These are phyloP conservation scores for Trichocladium uniseriatum DNA, from an alignment of 495 filamentous ascomycete genomes.

Conservation along the genomic window DNA sequence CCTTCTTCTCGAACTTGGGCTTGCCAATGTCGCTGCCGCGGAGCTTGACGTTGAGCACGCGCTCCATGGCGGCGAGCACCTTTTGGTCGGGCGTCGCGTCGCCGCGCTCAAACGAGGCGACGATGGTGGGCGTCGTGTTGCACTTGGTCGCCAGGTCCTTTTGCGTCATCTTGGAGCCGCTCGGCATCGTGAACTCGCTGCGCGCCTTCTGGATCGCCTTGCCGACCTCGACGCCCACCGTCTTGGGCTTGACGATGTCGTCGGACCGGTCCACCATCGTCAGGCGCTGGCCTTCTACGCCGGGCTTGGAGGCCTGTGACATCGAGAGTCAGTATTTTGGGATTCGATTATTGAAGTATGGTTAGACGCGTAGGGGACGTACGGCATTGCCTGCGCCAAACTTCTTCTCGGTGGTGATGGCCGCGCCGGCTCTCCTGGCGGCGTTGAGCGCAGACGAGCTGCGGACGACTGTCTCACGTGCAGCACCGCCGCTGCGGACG, in stretches of 20 bases:
- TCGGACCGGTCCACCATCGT: conserved; percentile 98
- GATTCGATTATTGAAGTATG: too few species aligned
- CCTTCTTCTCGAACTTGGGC: conserved; percentile 67
- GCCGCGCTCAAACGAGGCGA: conserved; percentile 82
- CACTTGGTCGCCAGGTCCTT: conserved; percentile 92
- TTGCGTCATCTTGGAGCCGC: conserved; percentile 74
- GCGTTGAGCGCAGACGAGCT: conserved; percentile 85
- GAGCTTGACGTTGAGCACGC: conserved; percentile 76
- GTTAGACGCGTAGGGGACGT: conserved; percentile 37
- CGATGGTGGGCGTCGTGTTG: conserved; percentile 70
- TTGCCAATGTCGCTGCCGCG: conserved; percentile 66
- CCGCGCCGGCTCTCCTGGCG: conserved; percentile 65
- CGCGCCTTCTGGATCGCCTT: conserved; percentile 70
- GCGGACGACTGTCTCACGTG: conserved; percentile 78
- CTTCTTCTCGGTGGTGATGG: conserved; percentile 91
- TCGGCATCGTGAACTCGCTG: conserved; percentile 46
- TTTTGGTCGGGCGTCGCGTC: conserved; percentile 77
- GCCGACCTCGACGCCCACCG: conserved; percentile 69
- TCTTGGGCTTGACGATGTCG: conserved; percentile 95
- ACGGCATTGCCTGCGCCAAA: conserved; percentile 66
- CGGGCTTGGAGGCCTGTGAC: conserved; percentile 48
- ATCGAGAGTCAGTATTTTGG: background rate
- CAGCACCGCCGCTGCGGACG: conserved; percentile 47
- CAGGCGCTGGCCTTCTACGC: conserved; percentile 80
- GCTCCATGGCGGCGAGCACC: conserved; percentile 70